These are phyloP conservation scores for Leccinum variicolor DNA, from an alignment of 768 basidiomycete species.

Conservation along the genomic window DNA sequence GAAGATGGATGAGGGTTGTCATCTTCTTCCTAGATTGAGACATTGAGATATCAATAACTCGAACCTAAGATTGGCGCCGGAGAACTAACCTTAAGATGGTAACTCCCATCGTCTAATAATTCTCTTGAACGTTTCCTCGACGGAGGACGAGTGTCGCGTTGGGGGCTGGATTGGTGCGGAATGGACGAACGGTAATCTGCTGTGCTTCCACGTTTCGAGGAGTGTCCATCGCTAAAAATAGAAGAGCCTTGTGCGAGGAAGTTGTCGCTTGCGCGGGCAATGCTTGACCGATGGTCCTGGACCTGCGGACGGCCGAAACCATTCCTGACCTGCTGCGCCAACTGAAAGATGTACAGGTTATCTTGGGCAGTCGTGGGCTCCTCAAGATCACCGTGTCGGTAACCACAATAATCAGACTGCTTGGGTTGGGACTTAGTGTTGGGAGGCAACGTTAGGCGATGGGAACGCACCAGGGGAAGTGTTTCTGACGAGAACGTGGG, in stretches of 20 bases:
- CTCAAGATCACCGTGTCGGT: constrained; percentile 17
- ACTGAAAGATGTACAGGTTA: constrained; percentile 17
- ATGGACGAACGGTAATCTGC: constrained; percentile 16
- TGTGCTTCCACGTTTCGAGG: constrained; percentile 15
- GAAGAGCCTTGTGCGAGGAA: constrained; percentile 33
- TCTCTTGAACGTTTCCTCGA: constrained; percentile 34
- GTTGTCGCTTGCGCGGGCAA: constrained; percentile 31
- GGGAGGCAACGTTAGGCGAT: neutral
- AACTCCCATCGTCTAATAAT: constrained; percentile 24
- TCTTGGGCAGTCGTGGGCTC: constrained; percentile 14
- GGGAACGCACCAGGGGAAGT: constrained; percentile 16
- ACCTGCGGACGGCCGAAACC: constrained; percentile 18
- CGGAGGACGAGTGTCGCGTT: constrained; percentile 19
- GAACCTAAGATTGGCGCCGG: constrained; percentile 29
- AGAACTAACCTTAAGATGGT: constrained; percentile 29
- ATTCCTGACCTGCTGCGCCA: constrained; percentile 23
- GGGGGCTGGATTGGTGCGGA: constrained; percentile 15
- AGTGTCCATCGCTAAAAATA: constrained; percentile 25
- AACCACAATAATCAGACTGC: constrained; percentile 17
- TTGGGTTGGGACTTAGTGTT: constrained; percentile 1
- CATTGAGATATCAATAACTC: constrained; percentile 19
- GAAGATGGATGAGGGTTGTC: constrained; percentile 18
- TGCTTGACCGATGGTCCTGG: constrained; percentile 31
- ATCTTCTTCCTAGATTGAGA: constrained; percentile 29
- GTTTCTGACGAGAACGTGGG: constrained; percentile 16